These are phyloP conservation scores for Hymenoscyphus repandus DNA, from an alignment of 2,329 filamentous ascomycete genomes.

Conservation along the genomic window DNA sequence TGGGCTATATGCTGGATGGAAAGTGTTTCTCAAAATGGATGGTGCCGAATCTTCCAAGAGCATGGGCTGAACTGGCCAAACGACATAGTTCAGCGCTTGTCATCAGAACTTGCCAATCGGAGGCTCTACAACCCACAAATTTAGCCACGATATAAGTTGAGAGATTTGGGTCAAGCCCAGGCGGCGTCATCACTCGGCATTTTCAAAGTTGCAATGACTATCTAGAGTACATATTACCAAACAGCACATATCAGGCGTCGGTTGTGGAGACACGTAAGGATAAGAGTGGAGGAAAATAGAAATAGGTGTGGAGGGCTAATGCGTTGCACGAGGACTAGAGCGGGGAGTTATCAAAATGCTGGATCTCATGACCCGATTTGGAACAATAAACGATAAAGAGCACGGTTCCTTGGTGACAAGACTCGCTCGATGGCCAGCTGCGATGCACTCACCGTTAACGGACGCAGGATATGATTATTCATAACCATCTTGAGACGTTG, in stretches of 20 bases:
- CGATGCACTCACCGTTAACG: conserved; percentile 24
- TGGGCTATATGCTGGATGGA: conserved; percentile 32
- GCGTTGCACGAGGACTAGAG: conserved; percentile 18
- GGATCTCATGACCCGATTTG: conserved; percentile 31
- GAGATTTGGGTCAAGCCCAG: conserved; percentile 7
- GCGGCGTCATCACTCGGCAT: conserved; percentile 14
- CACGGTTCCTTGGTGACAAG: conserved; percentile 11
- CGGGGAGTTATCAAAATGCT: conserved; percentile 22
- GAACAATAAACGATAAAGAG: conserved; percentile 23
- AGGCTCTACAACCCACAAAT: conserved; percentile 11
- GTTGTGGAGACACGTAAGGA: conserved; percentile 27
- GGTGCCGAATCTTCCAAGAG: conserved; percentile 10
- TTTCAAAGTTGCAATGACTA: conserved; percentile 18
- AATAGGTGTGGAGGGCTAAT: conserved; percentile 31
- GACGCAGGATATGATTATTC: conserved; percentile 18
- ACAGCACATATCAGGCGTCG: conserved; percentile 16
- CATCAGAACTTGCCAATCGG: conserved; percentile 19
- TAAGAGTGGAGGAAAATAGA: conserved; percentile 28
- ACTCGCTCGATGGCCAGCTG: conserved; percentile 16
- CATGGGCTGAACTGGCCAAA: conserved; percentile 12
- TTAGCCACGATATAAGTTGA: conserved; percentile 17
- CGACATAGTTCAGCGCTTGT: conserved; percentile 14
- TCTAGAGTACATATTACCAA: conserved; percentile 22
- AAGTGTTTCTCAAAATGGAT: conserved; percentile 39
- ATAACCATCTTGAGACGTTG: conserved; percentile 14